Conservation (phyloP, 331 rosid genomes). For the Quercus tomentella region DNA sequence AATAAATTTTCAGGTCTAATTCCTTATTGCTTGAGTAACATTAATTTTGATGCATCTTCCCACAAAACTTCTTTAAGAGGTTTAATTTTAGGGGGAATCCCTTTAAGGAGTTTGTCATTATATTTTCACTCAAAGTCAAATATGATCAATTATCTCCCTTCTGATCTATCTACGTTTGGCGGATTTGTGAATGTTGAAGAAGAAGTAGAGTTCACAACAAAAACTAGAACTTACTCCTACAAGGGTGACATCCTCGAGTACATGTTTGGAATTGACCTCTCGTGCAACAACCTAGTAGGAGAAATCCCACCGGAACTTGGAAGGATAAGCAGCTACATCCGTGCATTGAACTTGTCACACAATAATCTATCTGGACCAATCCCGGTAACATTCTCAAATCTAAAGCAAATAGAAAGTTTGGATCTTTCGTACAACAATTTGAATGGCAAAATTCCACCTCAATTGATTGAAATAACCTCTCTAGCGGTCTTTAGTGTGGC, state of each 20-base stretch:
- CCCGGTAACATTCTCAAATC: not conserved
- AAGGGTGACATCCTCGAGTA: not conserved
- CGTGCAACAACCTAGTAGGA: not conserved
- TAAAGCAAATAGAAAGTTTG: not conserved
- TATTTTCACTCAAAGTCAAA: no score
- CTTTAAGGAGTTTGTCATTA: no score
- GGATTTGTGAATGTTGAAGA: not conserved
- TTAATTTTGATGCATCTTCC: no score
- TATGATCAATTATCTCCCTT: no score
- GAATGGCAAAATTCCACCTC: not conserved
- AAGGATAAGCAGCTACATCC: not conserved
- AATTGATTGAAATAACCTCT: not conserved
- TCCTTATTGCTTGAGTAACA: no score
- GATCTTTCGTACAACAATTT: no score
- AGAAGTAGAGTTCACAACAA: not conserved
- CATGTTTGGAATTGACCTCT: not conserved
- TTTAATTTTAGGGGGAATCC: no score
- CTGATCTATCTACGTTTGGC: no score
- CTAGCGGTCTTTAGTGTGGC: not conserved
- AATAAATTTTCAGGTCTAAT: no score
- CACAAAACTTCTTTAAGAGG: no score
- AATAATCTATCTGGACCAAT: not conserved
- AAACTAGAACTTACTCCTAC: not conserved
- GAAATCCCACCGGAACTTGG: not conserved
- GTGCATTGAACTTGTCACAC: constrained; percentile 10